Base-by-base conservation (phyloP, 352 stramenopile genomes). In the Phytopythium ostracodes region DNA sequence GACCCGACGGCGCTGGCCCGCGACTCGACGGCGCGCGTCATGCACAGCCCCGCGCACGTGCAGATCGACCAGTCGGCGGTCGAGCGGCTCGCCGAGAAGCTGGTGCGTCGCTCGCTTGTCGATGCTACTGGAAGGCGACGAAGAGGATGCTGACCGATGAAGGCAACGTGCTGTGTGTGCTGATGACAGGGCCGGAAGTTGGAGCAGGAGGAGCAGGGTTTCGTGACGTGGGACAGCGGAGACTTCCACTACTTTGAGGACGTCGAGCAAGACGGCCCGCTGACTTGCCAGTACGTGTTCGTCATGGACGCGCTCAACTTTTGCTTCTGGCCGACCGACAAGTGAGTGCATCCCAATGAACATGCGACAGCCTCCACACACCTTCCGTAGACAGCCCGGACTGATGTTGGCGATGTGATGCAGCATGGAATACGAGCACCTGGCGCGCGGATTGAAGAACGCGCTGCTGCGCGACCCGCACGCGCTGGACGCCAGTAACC, bases 251-350 rank as follows among this genome's bases (percentile, higher is more conserved):
- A 92, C 70, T 91, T 81, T 49, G 79, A 63, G 1, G 88, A 96
- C 40, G 81, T 87, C 31, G 69, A 67, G 25, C n/a, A 65, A n/a
- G 72, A 83, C 36, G 87, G 87, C 1, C 77, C 79, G 20, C 47
- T 93, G 31, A 96, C 88, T 11, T 92, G 79, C 40, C 86, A 96
- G 61, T 96, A 96, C 60, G 81, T 95, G 11, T 91, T 96, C 58
- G 84, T 96, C 36, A 67, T 96, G 60, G 89, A 97, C 70, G 81
- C 86, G 29, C 76, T 97, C 60, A 97, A 97, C 65, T 97, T 94
- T 62, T 97, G 89, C 70, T 97, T 97, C 70, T 97, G 89, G 89
- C 89, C 89, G 9, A 89, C 76, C 22, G 64, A 84, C 68, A 67
- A 82, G 77, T 88, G 79, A 29, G 64, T 60, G 12, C 40, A n/a